Percentiles rank a stretch among this genome's conserved stretches.
phyloP scores from a whole-genome alignment of 192 early-diverging fungal species.

The Coemansia interrupta region DNA sequence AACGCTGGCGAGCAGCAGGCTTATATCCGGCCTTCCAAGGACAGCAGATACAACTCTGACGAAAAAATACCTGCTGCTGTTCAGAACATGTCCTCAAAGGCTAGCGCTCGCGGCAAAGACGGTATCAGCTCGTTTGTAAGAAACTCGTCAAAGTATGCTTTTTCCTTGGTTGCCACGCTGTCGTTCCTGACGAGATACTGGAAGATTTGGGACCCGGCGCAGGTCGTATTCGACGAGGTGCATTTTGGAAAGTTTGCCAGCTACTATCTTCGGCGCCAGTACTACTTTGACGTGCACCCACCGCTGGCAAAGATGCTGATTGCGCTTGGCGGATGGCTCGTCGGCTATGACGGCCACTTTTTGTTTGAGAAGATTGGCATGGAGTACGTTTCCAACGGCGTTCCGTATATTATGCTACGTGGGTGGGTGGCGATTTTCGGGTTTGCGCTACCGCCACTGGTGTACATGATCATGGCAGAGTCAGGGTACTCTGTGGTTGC shows the following conservation, averaged over 20 bases:
- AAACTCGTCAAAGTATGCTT: slow-evolving; percentile 41
- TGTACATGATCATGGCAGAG: slow-evolving; percentile 82
- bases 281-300: slow-evolving; percentile 95
- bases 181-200: slow-evolving; percentile 66
- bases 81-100: neutral
- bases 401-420: slow-evolving; percentile 86
- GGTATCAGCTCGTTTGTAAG: slow-evolving; percentile 15
- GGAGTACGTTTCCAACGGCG: slow-evolving; percentile 82
- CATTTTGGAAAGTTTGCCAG: slow-evolving; percentile 98
- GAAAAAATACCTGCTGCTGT: neutral
- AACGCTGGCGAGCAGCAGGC: slow-evolving; percentile 33
- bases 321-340: slow-evolving; percentile 68
- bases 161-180: slow-evolving; percentile 35
- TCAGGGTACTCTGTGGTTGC: slow-evolving; percentile 71
- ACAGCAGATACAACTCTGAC: neutral
- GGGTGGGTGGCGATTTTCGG: slow-evolving; percentile 76
- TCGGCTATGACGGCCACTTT: slow-evolving; percentile 89
- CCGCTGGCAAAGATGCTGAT: slow-evolving; percentile 91
- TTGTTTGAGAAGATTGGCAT: slow-evolving; percentile 82
- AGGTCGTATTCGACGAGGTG: slow-evolving; percentile 88
- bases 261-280: slow-evolving; percentile 82
- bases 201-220: slow-evolving; percentile 51
- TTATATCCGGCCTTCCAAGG: slow-evolving; percentile 16
- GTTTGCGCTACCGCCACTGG: slow-evolving; percentile 68
- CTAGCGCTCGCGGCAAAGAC: neutral